A percentile compares a stretch with the other conserved stretches of the same genome.
phyloP scores from a whole-genome alignment of 306 rosid genomes.

The Hippophae gyantsensis region DNA sequence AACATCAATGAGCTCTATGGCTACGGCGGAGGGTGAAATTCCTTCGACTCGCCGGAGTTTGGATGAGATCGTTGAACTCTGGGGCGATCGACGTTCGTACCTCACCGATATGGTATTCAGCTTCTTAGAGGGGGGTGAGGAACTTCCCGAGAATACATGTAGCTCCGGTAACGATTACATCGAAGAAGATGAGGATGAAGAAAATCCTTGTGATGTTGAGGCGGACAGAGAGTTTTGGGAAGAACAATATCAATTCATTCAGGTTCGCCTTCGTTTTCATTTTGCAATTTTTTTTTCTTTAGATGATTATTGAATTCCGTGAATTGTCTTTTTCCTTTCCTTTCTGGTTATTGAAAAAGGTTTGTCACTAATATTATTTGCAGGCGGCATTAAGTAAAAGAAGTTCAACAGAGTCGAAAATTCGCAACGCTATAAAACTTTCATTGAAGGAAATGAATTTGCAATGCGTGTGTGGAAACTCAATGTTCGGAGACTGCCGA shows the following conservation, averaged over 20 bases:
- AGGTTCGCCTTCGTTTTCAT: slow-evolving; percentile 23
- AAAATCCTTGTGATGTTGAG: slow-evolving; percentile 14
- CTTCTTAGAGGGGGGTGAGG: slow-evolving; percentile 34
- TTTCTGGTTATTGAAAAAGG: not conserved
- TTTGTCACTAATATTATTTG: not conserved
- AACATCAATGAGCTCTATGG: not conserved
- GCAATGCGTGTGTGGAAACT: slow-evolving; percentile 37
- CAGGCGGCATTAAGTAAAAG: slow-evolving; percentile 42
- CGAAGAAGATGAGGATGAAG: slow-evolving; percentile 8
- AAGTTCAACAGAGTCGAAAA: slow-evolving; percentile 42
- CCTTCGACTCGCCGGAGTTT: slow-evolving; percentile 15
- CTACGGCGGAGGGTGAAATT: slow-evolving; percentile 1
- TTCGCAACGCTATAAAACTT: slow-evolving; percentile 47
- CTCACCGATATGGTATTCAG: slow-evolving; percentile 48
- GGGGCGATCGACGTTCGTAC: slow-evolving; percentile 14
- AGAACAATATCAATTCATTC: slow-evolving; percentile 45
- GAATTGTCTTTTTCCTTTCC: not conserved
- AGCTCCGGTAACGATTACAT: slow-evolving; percentile 17
- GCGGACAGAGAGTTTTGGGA: slow-evolving; percentile 52
- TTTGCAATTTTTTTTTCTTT: not conserved
- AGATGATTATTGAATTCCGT: no score
- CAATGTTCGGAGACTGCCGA: slow-evolving; percentile 42
- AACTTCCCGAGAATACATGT: slow-evolving; percentile 28
- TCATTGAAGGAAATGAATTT: slow-evolving; percentile 28
- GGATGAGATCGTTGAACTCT: slow-evolving; percentile 13